phyloP scores from a whole-genome alignment of 2,329 filamentous ascomycete genomes.

The Ustulina deusta region DNA sequence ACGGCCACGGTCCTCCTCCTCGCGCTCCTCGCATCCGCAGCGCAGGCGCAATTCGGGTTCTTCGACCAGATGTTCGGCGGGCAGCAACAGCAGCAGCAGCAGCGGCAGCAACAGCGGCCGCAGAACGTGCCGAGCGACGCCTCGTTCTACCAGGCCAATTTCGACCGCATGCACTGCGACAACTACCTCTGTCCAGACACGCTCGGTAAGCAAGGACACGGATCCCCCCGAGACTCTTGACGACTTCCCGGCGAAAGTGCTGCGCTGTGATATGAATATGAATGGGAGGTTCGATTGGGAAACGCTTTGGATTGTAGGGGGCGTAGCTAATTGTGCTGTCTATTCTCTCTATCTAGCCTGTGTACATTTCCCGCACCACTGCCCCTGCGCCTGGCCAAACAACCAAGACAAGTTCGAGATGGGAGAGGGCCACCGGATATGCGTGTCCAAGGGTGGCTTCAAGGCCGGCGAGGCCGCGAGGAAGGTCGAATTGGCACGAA shows the following conservation, averaged over 20 bases:
- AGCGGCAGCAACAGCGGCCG: conserved; percentile 69
- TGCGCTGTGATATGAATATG: no score
- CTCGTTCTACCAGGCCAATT: conserved; percentile 70
- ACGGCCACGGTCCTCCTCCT: conserved; percentile 60
- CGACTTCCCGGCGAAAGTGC: no score
- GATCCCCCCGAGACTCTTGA: no score
- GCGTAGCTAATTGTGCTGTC: conserved; percentile 11
- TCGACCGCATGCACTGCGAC: conserved; percentile 78
- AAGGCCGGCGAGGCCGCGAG: conserved; percentile 76
- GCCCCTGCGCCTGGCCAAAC: conserved; percentile 85
- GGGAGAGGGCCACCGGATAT: conserved; percentile 78
- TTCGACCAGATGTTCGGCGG: conserved; percentile 97
- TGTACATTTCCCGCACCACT: conserved; percentile 97
- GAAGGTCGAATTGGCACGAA: conserved; percentile 84
- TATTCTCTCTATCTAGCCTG: conserved; percentile 67
- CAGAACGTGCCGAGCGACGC: conserved; percentile 90
- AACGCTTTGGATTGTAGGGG: background rate
- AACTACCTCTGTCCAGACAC: conserved; percentile 97
- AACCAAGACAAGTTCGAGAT: conserved; percentile 83
- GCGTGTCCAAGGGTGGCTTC: conserved; percentile 80
- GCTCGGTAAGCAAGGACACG: conserved; percentile 65
- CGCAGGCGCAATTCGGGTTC: conserved; percentile 89
- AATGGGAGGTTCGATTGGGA: no score
- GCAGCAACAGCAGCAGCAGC: conserved; percentile 62
- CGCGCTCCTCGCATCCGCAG: conserved; percentile 66